A percentile compares a stretch with the other conserved stretches of the same genome.
phyloP scores from a whole-genome alignment of 345 rosid species.

The Alliaria petiolata region DNA sequence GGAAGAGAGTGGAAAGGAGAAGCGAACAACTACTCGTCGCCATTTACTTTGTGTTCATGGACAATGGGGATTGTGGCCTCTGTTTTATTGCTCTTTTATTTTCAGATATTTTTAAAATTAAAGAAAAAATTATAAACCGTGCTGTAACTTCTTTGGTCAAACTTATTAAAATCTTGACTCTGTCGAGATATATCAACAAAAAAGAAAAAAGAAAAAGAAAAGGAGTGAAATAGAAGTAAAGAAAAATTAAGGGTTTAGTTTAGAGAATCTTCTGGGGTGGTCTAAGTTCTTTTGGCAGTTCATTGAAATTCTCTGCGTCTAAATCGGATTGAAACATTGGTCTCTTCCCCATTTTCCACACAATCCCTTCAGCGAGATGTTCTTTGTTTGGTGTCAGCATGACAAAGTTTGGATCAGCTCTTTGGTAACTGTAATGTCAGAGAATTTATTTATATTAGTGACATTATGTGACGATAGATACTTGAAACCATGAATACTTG shows the following conservation, averaged over 20 bases:
- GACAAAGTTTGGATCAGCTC: slow-evolving; percentile 85
- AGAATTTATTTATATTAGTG: neutral
- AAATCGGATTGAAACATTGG: slow-evolving; percentile 75
- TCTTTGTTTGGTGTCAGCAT: slow-evolving; percentile 92
- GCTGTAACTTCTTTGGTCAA: neutral
- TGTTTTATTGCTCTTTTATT: slow-evolving; percentile 18
- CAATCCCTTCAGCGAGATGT: slow-evolving; percentile 78
- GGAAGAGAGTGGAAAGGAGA: slow-evolving; percentile 46
- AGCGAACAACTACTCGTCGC: slow-evolving; percentile 45
- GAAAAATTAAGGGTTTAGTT: neutral
- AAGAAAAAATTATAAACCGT: no score
- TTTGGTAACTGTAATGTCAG: slow-evolving; percentile 65
- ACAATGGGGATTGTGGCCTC: slow-evolving; percentile 31
- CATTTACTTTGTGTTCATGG: slow-evolving; percentile 36
- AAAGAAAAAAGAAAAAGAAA: neutral
- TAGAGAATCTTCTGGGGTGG: slow-evolving; percentile 64
- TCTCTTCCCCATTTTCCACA: slow-evolving; percentile 64
- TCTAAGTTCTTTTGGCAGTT: slow-evolving; percentile 66
- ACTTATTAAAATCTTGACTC: neutral
- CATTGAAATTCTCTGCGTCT: slow-evolving; percentile 60
- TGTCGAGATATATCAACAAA: neutral
- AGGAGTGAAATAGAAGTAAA: neutral
- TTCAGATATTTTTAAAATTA: neutral
- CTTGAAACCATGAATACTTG: neutral
- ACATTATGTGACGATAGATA: neutral